phyloP scores from a whole-genome alignment of 2,329 filamentous ascomycete genomes.

The Fusarium virguliforme region DNA sequence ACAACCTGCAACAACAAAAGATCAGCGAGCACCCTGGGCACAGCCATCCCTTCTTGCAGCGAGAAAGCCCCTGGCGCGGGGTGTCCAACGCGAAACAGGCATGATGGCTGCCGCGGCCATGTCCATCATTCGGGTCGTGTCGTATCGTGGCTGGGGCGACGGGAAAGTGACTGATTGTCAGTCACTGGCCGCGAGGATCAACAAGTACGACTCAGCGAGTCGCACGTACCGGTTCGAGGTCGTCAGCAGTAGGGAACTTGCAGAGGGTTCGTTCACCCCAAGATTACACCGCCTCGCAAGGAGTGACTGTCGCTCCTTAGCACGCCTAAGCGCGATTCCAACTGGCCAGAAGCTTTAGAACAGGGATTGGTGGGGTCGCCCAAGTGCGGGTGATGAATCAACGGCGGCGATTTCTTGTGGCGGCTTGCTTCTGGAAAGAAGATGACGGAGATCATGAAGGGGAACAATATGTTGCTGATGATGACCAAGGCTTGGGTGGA shows the following conservation, averaged over 20 bases:
- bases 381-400: constrained; percentile 37
- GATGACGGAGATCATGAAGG: constrained; percentile 17
- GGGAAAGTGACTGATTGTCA: constrained; percentile 46
- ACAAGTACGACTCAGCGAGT: constrained; percentile 17
- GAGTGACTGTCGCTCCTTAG: constrained; percentile 38
- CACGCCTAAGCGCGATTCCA: constrained; percentile 24
- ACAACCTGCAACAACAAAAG: constrained; percentile 29
- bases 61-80: constrained; percentile 26
- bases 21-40: constrained; percentile 42
- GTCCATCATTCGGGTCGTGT: constrained; percentile 34
- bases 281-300: constrained; percentile 44
- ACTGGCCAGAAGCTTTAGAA: constrained; percentile 34
- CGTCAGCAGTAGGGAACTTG: constrained; percentile 9
- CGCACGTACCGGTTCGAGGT: constrained; percentile 5
- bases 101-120: constrained; percentile 36
- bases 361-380: constrained; percentile 33
- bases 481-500: constrained; percentile 18
- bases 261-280: constrained; percentile 8
- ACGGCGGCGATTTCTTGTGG: constrained; percentile 37
- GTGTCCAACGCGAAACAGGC: constrained; percentile 39
- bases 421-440: constrained; percentile 44
- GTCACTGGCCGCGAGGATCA: constrained; percentile 43
- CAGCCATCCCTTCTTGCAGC: constrained; percentile 44
- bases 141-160: constrained; percentile 35
- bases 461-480: constrained; percentile 10